A percentile compares a stretch with the other conserved stretches of the same genome.
phyloP scores from a whole-genome alignment of 345 rosid species.

The Boechera divaricarpa region DNA sequence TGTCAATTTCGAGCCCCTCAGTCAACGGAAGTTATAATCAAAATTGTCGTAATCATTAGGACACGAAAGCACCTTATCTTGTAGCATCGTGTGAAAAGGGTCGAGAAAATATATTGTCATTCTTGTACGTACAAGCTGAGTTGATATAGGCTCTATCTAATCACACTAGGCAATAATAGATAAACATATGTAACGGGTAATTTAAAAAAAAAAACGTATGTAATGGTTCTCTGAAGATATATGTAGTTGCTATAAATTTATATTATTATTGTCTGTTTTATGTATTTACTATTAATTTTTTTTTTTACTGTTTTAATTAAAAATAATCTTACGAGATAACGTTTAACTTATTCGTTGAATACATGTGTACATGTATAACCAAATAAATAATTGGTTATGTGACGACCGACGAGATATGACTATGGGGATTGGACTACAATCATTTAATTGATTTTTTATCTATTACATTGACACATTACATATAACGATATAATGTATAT shows the following conservation, averaged over 20 bases:
- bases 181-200: not conserved
- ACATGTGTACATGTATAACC: not conserved
- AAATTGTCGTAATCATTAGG: constrained; percentile 11
- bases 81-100: constrained; percentile 7
- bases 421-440: not conserved
- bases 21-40: constrained; percentile 16
- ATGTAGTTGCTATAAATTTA: not conserved
- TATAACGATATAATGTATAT: not conserved
- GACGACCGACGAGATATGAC: not conserved
- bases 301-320: too few species aligned
- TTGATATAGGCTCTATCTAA: constrained; percentile 5
- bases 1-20: constrained; percentile 11
- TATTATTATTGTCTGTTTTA: not conserved
- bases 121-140: not conserved
- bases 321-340: not conserved
- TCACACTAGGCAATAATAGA: constrained; percentile 4
- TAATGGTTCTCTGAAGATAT: not conserved
- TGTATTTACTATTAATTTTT: not conserved
- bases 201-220: not conserved
- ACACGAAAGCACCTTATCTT: constrained; percentile 18
- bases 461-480: not conserved
- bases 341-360: not conserved
- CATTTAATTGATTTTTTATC: not conserved
- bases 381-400: not conserved
- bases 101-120: not conserved